Conservation (phyloP, 257 asterid genomes). For the Lantana camara region DNA sequence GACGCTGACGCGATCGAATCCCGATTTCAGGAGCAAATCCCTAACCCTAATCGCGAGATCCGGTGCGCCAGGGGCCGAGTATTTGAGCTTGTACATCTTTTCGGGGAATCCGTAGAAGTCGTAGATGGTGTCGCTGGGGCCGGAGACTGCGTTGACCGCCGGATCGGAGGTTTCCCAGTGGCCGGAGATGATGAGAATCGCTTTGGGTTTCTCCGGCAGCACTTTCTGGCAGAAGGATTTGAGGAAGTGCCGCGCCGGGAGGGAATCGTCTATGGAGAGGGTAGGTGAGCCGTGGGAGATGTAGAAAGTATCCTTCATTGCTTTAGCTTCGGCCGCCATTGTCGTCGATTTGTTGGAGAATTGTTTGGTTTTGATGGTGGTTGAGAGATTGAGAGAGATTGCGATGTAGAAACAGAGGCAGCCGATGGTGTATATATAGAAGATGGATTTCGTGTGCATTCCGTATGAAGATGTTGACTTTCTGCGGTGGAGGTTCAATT, state of each 20-base stretch:
- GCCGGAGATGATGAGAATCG: constrained; percentile 53
- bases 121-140: constrained; percentile 49
- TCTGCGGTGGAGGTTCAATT: background rate
- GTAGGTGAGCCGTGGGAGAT: constrained; percentile 64
- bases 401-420: constrained; percentile 34
- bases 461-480: constrained; percentile 18
- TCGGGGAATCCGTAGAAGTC: constrained; percentile 63
- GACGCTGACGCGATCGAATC: constrained; percentile 42
- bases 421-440: constrained; percentile 29
- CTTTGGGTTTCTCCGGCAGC: constrained; percentile 39
- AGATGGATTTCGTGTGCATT: constrained; percentile 36
- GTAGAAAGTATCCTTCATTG: constrained; percentile 46
- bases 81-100: constrained; percentile 50
- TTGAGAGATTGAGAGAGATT: constrained; percentile 18
- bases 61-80: constrained; percentile 58
- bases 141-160: constrained; percentile 48
- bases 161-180: constrained; percentile 67
- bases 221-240: constrained; percentile 43
- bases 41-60: constrained; percentile 38
- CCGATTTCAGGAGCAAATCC: constrained; percentile 36
- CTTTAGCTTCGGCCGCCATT: constrained; percentile 18
- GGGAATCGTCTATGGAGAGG: constrained; percentile 58
- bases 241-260: constrained; percentile 59
- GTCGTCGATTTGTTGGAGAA: background rate
- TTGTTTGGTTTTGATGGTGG: background rate